Evolutionary conservation across 192 early-diverging fungal genomes (phyloP).

Genomic region (Chytriomyces hyalinus): DNA sequence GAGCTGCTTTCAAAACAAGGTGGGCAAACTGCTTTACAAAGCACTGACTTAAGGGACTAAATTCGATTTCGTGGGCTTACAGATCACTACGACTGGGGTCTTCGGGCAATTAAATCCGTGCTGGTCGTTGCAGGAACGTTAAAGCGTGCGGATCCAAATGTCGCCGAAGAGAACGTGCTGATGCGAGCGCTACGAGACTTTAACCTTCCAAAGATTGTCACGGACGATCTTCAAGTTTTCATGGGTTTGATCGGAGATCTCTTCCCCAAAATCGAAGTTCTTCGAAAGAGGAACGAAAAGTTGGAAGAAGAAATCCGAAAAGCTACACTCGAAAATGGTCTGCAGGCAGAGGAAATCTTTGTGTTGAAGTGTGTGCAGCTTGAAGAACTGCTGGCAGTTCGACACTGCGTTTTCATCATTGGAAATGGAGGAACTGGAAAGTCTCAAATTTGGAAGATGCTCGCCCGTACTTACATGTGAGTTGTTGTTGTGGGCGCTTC

Average conservation of each 20-base stretch:
- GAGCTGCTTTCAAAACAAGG: slow-evolving; percentile 68
- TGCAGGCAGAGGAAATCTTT: slow-evolving; percentile 71
- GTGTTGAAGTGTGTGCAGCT: slow-evolving; percentile 68
- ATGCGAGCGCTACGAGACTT: slow-evolving; percentile 73
- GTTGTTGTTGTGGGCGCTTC: neutral
- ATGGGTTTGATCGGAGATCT: slow-evolving; percentile 69
- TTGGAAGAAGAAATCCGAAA: slow-evolving; percentile 69
- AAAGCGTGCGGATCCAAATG: slow-evolving; percentile 64
- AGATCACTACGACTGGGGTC: slow-evolving; percentile 75
- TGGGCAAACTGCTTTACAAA: neutral
- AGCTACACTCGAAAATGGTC: slow-evolving; percentile 63
- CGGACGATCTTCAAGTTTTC: slow-evolving; percentile 70
- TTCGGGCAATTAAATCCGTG: slow-evolving; percentile 71
- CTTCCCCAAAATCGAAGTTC: slow-evolving; percentile 68
- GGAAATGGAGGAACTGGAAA: slow-evolving; percentile 71
- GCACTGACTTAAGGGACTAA: neutral
- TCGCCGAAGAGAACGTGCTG: slow-evolving; percentile 69
- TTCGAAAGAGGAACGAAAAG: slow-evolving; percentile 63
- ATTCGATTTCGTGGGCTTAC: neutral
- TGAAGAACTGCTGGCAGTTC: slow-evolving; percentile 67
- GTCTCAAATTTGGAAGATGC: slow-evolving; percentile 71
- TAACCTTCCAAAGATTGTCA: slow-evolving; percentile 71
- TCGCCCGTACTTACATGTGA: slow-evolving; percentile 54
- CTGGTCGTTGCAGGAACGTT: slow-evolving; percentile 68
- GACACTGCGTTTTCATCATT: slow-evolving; percentile 74